Base-by-base conservation (phyloP, 345 rosid genomes). In the Draba incana region DNA sequence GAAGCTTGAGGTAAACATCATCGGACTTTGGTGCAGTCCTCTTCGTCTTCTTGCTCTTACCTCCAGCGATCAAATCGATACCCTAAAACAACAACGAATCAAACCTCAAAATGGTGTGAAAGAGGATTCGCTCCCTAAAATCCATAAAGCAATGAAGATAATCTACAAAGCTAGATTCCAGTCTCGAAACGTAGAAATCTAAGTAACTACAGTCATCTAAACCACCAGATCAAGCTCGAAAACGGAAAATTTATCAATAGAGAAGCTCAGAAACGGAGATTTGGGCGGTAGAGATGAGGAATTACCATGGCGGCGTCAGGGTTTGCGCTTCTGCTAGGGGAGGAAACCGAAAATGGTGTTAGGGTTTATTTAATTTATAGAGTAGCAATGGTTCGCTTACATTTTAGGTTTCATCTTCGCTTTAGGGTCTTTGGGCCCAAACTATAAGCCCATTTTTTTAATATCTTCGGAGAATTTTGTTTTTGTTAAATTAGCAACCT, bases 1-100 rank as follows among this genome's bases (percentile, higher is more conserved):
- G 86, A 16, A 93, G 97, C 81, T 90, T 93, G 46, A 93, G 98
- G 75, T 90, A 93, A 68, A 93, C 80, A 87, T 90, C 97, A 50
- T 90, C 85, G 38, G 97, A 93, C 57, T 88, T 90, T 13, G 97
- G 96, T 0, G 92, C 94, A 0, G 88, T 90, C 53, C 97, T 73
- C 70, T 85, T 88, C 41, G 97, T 80, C 85, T 88, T 90, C 86
- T 90, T 93, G 67, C 89, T 83, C 92, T 93, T 88, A 65, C 97
- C 96, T 78, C 96, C 98, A 4, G 96, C 96, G 64, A 83, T 72
- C 76, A 93, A 74, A 82, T 93, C 96, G 75, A 93, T 88, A 25
- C 98, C 98, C 98, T 90, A 85, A 9, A 46, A 56, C 70, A 67
- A 39, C n/a, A 7, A 37, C 43, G 12, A 33, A 44, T 24, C 10